Conservation (phyloP, 2,329 filamentous ascomycete species). For the Scedosporium apiospermum region DNA sequence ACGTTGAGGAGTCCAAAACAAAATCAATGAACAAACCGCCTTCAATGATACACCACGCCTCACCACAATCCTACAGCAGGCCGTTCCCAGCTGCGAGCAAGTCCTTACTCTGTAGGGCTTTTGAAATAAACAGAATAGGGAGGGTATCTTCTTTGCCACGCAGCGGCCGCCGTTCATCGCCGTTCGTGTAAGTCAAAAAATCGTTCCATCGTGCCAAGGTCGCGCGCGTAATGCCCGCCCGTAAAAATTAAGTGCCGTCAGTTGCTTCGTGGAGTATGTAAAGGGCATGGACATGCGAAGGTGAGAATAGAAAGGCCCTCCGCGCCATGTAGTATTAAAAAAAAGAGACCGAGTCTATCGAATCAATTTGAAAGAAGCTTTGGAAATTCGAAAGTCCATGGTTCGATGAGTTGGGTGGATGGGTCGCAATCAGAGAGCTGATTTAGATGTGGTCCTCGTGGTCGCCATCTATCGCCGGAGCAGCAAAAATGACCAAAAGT, state of each 20-base stretch:
- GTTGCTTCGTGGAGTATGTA: not conserved
- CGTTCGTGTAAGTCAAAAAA: not conserved
- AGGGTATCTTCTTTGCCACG: not conserved
- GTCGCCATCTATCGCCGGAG: conserved; percentile 23
- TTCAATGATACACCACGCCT: not conserved
- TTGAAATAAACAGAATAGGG: not conserved
- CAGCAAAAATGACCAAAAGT: conserved; percentile 10
- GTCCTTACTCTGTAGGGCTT: too few relatives aligned
- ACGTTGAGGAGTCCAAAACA: not conserved
- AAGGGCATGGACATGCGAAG: not conserved
- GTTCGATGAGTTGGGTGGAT: not conserved
- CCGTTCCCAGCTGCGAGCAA: not conserved
- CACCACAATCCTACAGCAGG: not conserved
- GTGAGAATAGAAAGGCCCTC: not conserved
- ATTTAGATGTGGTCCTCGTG: conserved; percentile 14
- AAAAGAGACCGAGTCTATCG: not conserved
- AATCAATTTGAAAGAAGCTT: not conserved
- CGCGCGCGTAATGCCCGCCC: not conserved
- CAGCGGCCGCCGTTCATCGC: not conserved
- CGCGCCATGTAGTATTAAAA: not conserved
- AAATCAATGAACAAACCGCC: not conserved
- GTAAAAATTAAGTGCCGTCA: too few relatives aligned
- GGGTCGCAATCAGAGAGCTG: not conserved
- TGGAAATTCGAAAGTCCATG: not conserved
- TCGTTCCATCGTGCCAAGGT: not conserved